Conservation (phyloP, 2,329 filamentous ascomycete genomes). For the Juglanconis oblonga region DNA sequence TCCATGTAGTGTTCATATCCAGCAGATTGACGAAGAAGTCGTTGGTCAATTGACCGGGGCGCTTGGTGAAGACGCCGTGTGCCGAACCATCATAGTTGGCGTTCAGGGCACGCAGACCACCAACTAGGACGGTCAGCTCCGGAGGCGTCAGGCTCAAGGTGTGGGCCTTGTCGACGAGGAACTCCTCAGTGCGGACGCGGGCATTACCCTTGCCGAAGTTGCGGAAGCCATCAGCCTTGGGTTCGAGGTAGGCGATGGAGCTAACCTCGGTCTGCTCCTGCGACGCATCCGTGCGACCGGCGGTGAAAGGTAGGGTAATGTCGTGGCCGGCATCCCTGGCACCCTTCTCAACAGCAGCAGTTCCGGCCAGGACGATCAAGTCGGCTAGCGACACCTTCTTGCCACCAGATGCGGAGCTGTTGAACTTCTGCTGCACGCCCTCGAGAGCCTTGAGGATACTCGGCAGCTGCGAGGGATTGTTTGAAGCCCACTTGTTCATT, state of each 20-base stretch:
- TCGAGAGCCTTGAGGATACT: conserved; percentile 54
- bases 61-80: conserved; percentile 63
- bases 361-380: conserved; percentile 67
- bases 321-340: conserved; percentile 35
- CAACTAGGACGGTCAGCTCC: conserved; percentile 65
- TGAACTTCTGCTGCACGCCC: conserved; percentile 50
- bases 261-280: conserved; percentile 65
- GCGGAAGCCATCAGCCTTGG: conserved; percentile 67
- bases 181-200: conserved; percentile 61
- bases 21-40: conserved; percentile 77
- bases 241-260: conserved; percentile 62
- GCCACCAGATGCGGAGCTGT: conserved; percentile 43
- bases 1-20: conserved; percentile 62
- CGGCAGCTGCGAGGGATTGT: conserved; percentile 63
- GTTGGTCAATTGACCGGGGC: conserved; percentile 64
- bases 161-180: conserved; percentile 66
- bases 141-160: conserved; percentile 65
- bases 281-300: conserved; percentile 66
- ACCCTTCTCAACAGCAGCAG: conserved; percentile 67
- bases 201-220: conserved; percentile 64
- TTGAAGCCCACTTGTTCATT: conserved; percentile 66
- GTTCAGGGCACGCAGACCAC: conserved; percentile 64
- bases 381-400: conserved; percentile 73
- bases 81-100: conserved; percentile 66
- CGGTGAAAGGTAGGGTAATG: conserved; percentile 63